Evolutionary conservation across 2,329 filamentous ascomycete genomes (phyloP), one percentile per base, ranked within the genome.

Genomic region (Colletotrichum godetiae): DNA sequence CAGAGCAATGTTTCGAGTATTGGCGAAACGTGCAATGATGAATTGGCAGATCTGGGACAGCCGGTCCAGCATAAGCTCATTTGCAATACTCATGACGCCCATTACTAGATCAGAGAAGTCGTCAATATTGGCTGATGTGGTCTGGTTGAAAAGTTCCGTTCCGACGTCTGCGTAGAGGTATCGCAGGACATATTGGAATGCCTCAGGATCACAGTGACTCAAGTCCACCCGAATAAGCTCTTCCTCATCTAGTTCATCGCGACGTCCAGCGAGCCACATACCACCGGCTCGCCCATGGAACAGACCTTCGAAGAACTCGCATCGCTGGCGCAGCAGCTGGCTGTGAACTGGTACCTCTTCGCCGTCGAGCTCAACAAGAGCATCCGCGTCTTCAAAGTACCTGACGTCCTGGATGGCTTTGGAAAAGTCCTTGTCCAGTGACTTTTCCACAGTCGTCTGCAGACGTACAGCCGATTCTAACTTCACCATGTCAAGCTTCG

Each of bases 1-100:
- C 65, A 92, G 91, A 72, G 94, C 94, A 31, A 98, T 92, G 79
- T 98, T 99, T 31, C 95, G 92, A 5, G 91, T 93, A 61, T 91
- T 95, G n/a, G 95, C 93, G 82, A 97, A 97, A 62, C 90, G 90
- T 46, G 95, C 95, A 72, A 98, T 89, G 27, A 95, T 84, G 72
- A 90, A 91, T 80, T 99, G 97, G 81, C 97, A 98, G 33, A 97
- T 91, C 80, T 98, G 94, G 5, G 94, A 95, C 5, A 99, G 85
- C 7, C 95, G 90, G 80, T 98, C 95, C 59, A 99, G 88, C 95
- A 99, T 98, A 70, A 99, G 85, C 82, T 99, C 96, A 79, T 99
- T 97, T 13, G 95, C 95, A 65, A 94, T 92, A 68, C 91, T 91
- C 89, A 98, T 92, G 57, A 98, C 94, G 77, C 98, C 95, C 84